phyloP scores from a whole-genome alignment of 805 yeast species.

The Priceomyces castillae region DNA sequence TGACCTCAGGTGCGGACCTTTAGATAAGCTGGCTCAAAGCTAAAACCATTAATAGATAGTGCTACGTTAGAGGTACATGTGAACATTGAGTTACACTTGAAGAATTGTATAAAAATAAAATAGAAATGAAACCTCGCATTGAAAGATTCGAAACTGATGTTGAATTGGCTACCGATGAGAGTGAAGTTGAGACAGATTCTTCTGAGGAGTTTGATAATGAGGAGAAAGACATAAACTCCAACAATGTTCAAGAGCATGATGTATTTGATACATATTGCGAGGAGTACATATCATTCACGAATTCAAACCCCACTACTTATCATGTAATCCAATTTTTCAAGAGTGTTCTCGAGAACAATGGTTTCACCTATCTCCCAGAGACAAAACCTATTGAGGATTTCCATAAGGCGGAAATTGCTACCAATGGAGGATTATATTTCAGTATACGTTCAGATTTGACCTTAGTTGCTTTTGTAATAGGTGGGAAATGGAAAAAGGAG shows the following conservation, averaged over 20 bases:
- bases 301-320: slow-evolving; percentile 41
- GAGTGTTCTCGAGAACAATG: slow-evolving; percentile 20
- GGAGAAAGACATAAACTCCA: neutral
- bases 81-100: no score
- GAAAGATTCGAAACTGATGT: neutral
- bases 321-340: slow-evolving; percentile 31
- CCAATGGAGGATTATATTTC: slow-evolving; percentile 21
- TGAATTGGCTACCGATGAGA: neutral
- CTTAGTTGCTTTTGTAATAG: slow-evolving; percentile 68
- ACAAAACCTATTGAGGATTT: slow-evolving; percentile 13
- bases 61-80: no score
- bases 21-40: slow-evolving; percentile 2
- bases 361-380: slow-evolving; percentile 29
- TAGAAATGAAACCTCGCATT: no score
- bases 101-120: no score
- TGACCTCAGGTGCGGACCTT: neutral
- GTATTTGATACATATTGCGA: slow-evolving; percentile 18
- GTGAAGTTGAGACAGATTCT: neutral
- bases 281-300: slow-evolving; percentile 29
- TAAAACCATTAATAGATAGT: neutral
- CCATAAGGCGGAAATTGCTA: neutral
- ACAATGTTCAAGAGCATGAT: slow-evolving; percentile 3
- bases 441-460: slow-evolving; percentile 68
- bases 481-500: slow-evolving; percentile 61
- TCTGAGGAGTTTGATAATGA: neutral